These are phyloP conservation scores for Pterocarpus santalinus DNA, from an alignment of 306 rosid genomes.

Conservation along the genomic window DNA sequence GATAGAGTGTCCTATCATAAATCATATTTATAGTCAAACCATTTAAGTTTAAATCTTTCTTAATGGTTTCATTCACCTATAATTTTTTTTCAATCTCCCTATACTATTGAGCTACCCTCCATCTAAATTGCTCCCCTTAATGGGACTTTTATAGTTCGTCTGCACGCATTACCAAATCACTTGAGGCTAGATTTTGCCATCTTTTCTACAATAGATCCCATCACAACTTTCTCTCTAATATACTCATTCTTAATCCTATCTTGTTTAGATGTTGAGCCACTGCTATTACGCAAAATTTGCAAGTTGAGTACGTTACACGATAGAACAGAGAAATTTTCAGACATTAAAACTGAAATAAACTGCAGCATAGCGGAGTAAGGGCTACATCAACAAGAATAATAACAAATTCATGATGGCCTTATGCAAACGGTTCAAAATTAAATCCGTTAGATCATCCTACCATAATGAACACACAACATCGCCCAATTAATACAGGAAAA, in stretches of 20 bases:
- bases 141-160: neutral
- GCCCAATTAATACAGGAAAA: neutral
- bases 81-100: too few species aligned
- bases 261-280: neutral
- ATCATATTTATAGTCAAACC: neutral
- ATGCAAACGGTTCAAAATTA: neutral
- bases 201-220: neutral
- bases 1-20: neutral
- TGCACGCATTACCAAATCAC: neutral
- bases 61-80: neutral
- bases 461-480: constrained; percentile 20
- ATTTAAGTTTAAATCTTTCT: neutral
- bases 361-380: neutral
- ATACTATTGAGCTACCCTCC: neutral
- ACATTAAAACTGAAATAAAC: constrained; percentile 2
- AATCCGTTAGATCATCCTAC: constrained; percentile 27
- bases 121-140: neutral
- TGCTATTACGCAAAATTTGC: constrained; percentile 6
- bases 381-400: neutral
- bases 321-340: neutral
- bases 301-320: neutral
- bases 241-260: neutral
- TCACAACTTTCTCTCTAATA: neutral
- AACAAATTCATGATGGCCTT: neutral
- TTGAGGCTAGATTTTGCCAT: neutral